Evolutionary conservation across 2,329 filamentous ascomycete genomes (phyloP), one percentile per base, ranked within the genome.

Genomic region (Pseudonectria buxi): DNA sequence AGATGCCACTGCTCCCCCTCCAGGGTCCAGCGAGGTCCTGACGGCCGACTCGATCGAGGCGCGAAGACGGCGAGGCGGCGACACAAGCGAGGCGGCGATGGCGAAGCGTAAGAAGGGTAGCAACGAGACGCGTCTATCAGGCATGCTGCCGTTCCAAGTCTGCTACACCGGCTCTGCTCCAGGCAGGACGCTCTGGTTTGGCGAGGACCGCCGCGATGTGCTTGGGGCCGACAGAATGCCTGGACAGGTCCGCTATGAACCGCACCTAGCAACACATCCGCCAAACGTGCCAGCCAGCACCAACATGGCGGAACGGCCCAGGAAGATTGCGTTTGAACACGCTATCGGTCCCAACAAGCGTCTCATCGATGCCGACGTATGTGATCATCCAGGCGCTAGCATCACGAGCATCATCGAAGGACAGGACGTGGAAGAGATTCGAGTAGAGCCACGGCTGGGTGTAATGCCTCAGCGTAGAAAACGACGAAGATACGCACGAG

Each of bases 141-240:
- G 50, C 3, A 43, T 53, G 37, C 40, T 53, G 16, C 50, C 50
- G 0, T 53, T 53, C 15, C 48, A 53, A 18, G 50, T 50, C 24
- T 53, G 50, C 40, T 53, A 53, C 27, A 40, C 37, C 14, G 36
- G 46, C 3, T 37, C 42, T 24, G 46, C 37, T 7, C 50, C 46
- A 10, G 47, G 46, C 4, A 34, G 32, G 25, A 31, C 22, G 7
- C 32, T 51, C 14, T 53, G 50, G 50, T 51, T 53, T 31, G 50
- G 50, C 10, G 50, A 53, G 26, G 50, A 53, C 34, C 37, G 50
- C 7, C 29, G 50, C 16, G 50, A 53, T 15, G 50, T 51, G 11
- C 46, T 53, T 22, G 46, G 50, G 7, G 45, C 50, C 16, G 50
- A 51, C 26, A 46, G 46, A n/a, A 53, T 53, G 50, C 50, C 50